Base-by-base conservation (phyloP, 1,139 yeast species). In the Magnusiomyces tetraspermus region DNA sequence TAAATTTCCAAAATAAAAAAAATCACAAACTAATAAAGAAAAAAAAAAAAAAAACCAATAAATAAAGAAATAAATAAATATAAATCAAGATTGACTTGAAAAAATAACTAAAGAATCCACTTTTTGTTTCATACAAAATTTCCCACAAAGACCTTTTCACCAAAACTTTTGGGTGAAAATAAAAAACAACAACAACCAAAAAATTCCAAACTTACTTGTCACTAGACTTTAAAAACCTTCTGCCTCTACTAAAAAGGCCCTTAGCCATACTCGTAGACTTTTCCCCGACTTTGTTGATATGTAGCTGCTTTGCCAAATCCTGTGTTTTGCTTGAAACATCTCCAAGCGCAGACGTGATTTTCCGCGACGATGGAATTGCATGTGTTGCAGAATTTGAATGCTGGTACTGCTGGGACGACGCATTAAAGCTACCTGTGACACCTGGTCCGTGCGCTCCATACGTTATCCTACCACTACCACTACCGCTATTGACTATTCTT, bases 241-340 rank as follows among this genome's bases (percentile, higher is more conserved):
- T 60, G 23, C 68, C 69, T 55, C 61, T 64, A 21, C 70, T 71
- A 57, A 69, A 63, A 46, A 69, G 57, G 24, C 70, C 67, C 56
- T 63, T 64, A 15, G 72, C 71, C 41, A 61, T 63, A 56, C 61
- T 63, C 41, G 65, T 52, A 8, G 67, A 58, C 60, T 66, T 66
- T 52, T 67, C 71, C 2, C 71, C 69, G 4, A 68, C 67, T 50
- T 63, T 63, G 41, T 64, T 65, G 41, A 68, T 53, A 33, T 60
- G 58, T n/a, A 51, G 44, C 33, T 51, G 51, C 11, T 50, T 51
- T 8, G 54, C 51, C 46, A 51, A 43, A 17, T 46, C 51, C 6
- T 51, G 51, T 11, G 49, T 46, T 23, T 33, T 46, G 31, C 22
- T 46, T 1, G 49, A 46, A 33, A 46, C 49, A 21, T 46, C 49